Evolutionary conservation across 2,329 filamentous ascomycete genomes (phyloP), one percentile per base, ranked within the genome.

Genomic region (Pseudogymnoascus sp.): DNA sequence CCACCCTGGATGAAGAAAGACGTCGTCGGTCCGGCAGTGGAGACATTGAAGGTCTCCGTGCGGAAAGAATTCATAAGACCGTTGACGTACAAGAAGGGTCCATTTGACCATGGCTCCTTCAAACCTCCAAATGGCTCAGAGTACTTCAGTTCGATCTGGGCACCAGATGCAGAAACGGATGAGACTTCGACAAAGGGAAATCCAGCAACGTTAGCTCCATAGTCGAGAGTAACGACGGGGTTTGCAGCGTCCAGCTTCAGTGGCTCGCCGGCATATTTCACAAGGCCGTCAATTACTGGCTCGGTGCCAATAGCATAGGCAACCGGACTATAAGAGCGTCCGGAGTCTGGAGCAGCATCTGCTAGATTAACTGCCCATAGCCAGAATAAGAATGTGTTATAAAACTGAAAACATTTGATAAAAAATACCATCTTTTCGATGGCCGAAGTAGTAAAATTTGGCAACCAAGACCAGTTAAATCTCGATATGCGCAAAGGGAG

Each of bases 1-100:
- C 75, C 76, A 3, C 76, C 77, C 66, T 79, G 77, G 0, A 78
- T 63, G 38, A 79, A 72, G 18, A 70, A 75, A 1, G 72, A 74
- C 6, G 73, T 63, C 0, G 72, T 21, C 2, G 65, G 61, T 2
- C 76, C 75, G 1, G 61, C 8, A 0, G 63, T 46, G 0, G 72
- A 75, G n/a, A 78, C 38, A 9, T 76, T 72, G 64, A 77, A 75
- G 0, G 75, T 77, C 62, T 78, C 75, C 3, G 73, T 68, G 1
- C 77, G 72, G 62, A 75, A 77, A 1, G 69, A 71, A 62, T 74
- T 76, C 21, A 70, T 67, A 1, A 77, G 68, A 21, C 49, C 49
- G 9, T 56, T 56, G 49, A 56, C 64, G 43, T 68, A 74, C 1
- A 67, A 66, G 64, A 68, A 75, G 0, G 75, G 75, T 0, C 75